These are phyloP conservation scores for Claviceps spartinae DNA, from an alignment of 2,329 filamentous ascomycete genomes.

Conservation along the genomic window DNA sequence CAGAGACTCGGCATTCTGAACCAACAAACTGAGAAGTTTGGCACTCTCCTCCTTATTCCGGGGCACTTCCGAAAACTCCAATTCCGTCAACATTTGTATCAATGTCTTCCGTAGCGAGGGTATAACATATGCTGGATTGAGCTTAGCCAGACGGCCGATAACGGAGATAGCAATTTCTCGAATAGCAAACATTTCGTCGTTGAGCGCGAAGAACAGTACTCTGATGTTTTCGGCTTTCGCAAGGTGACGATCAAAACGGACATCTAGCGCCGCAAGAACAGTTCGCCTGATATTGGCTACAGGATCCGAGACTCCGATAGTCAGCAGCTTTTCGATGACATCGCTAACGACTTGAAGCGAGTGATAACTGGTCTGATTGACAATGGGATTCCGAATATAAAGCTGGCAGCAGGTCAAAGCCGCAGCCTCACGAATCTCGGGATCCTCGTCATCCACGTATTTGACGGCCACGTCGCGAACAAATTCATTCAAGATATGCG, in stretches of 20 bases:
- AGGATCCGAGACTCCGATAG: conserved; percentile 84
- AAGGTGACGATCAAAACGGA: conserved; percentile 91
- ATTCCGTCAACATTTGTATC: conserved; percentile 88
- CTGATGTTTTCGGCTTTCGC: conserved; percentile 95
- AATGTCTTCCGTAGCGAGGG: conserved; percentile 88
- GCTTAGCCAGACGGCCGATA: conserved; percentile 78
- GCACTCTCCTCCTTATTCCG: conserved; percentile 95
- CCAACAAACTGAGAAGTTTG: conserved; percentile 79
- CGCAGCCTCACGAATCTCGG: conserved; percentile 84
- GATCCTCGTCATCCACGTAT: conserved; percentile 92
- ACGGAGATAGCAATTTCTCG: conserved; percentile 92
- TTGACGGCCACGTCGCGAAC: conserved; percentile 96
- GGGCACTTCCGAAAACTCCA: conserved; percentile 89
- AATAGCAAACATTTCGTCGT: conserved; percentile 87
- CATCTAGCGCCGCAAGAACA: conserved; percentile 78
- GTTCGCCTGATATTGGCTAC: conserved; percentile 80
- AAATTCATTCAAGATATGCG: conserved; percentile 93
- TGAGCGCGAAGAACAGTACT: conserved; percentile 86
- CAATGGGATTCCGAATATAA: conserved; percentile 91
- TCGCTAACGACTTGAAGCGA: conserved; percentile 95
- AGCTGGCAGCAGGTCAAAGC: conserved; percentile 96
- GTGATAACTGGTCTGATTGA: conserved; percentile 94
- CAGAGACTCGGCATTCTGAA: conserved; percentile 80
- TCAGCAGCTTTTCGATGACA: conserved; percentile 92
- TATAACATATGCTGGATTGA: conserved; percentile 95